Evolutionary conservation across 768 basidiomycete genomes (phyloP).

Genomic region (Suillus variegatus): DNA sequence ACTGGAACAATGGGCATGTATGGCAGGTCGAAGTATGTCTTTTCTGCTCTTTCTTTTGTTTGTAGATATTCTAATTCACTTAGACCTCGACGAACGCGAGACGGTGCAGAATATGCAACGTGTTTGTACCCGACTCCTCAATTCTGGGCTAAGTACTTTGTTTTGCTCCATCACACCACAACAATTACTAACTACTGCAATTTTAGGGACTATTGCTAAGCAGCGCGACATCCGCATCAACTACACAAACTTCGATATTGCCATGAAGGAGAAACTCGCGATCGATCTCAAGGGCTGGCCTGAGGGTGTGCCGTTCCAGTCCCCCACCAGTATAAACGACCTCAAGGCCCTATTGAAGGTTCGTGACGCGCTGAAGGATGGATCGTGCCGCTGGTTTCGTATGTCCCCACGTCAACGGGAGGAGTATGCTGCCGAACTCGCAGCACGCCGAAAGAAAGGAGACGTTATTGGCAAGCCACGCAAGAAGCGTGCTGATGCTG

Average conservation of each 20-base stretch:
- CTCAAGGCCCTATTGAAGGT: background rate
- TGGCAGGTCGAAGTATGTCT: conserved; percentile 7
- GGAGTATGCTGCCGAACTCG: background rate
- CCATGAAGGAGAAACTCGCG: conserved; percentile 5
- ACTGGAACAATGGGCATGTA: conserved; percentile 12
- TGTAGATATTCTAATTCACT: background rate
- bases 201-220: background rate
- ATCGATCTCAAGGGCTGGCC: conserved; percentile 12
- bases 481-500: conserved; percentile 2
- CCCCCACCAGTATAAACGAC: background rate
- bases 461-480: background rate
- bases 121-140: background rate
- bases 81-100: background rate
- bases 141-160: background rate
- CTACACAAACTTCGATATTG: conserved; percentile 6
- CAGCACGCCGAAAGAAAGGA: background rate
- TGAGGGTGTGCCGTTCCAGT: conserved; percentile 2
- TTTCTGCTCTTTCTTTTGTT: too few relatives aligned
- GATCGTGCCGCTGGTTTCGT: background rate
- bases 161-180: background rate
- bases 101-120: background rate
- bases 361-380: background rate
- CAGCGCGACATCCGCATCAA: background rate
- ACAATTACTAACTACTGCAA: background rate
- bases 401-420: conserved; percentile 1